Evolutionary conservation across 1,284 basidiomycete species (phyloP).

Genomic region (Malassezia equina): DNA sequence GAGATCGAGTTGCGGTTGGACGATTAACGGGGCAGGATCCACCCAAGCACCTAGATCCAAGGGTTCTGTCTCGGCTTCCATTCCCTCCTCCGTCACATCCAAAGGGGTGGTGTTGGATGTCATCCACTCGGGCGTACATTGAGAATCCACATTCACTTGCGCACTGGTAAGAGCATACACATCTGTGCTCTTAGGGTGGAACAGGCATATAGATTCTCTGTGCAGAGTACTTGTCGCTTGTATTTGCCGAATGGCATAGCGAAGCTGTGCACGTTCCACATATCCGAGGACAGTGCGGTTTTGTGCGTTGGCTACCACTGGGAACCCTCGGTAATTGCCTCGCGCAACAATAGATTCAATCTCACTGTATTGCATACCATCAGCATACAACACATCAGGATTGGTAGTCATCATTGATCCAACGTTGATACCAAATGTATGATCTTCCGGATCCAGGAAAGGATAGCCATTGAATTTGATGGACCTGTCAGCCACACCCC

Average conservation of each 20-base stretch:
- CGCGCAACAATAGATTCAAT: constrained; percentile 51
- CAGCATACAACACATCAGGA: constrained; percentile 62
- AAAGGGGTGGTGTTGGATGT: not conserved
- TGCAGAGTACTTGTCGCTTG: constrained; percentile 20
- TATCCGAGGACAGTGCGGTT: constrained; percentile 68
- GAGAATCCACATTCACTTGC: not conserved
- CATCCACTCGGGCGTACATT: not conserved
- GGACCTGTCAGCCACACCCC: constrained; percentile 91
- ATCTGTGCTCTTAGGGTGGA: constrained; percentile 18
- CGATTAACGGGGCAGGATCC: constrained; percentile 73
- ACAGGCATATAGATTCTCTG: constrained; percentile 28
- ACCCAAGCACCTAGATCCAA: constrained; percentile 28
- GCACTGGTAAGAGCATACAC: constrained; percentile 7
- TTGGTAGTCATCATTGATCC: constrained; percentile 78
- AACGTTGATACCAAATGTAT: constrained; percentile 78
- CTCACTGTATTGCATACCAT: constrained; percentile 65
- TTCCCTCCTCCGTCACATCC: not conserved
- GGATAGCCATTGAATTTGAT: constrained; percentile 96
- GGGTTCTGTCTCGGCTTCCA: not conserved
- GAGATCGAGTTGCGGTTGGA: constrained; percentile 80
- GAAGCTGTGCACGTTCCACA: constrained; percentile 73
- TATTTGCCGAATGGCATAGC: constrained; percentile 66
- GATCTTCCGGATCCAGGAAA: constrained; percentile 70
- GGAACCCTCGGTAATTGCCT: constrained; percentile 72
- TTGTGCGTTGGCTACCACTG: constrained; percentile 58